Conservation (phyloP, 192 early-diverging fungal species). For the Linnemannia elongata region DNA sequence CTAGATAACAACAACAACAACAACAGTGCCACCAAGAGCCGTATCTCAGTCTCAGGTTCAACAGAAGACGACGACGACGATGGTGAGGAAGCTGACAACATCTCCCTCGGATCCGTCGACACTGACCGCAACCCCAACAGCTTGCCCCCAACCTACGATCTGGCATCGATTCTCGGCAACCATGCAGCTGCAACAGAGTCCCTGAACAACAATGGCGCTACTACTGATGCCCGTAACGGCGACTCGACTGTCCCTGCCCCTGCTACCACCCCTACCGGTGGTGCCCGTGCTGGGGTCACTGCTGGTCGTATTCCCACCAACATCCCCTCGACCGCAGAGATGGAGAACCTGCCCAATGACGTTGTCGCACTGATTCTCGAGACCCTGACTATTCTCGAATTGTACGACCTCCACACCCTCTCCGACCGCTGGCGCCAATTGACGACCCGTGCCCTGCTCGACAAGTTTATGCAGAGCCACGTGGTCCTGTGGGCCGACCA, state of each 20-base stretch:
- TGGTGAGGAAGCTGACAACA: slow-evolving; percentile 37
- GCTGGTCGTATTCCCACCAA: slow-evolving; percentile 31
- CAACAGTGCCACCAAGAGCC: not conserved
- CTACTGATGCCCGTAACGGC: slow-evolving; percentile 8
- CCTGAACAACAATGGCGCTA: not conserved
- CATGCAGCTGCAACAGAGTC: slow-evolving; percentile 32
- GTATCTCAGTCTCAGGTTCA: slow-evolving; percentile 17
- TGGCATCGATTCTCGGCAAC: slow-evolving; percentile 34
- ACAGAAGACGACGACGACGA: slow-evolving; percentile 25
- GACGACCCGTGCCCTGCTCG: slow-evolving; percentile 41
- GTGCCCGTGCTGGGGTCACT: not conserved
- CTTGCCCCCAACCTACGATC: slow-evolving; percentile 49
- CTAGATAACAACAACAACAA: not conserved
- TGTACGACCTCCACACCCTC: slow-evolving; percentile 48
- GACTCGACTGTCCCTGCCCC: slow-evolving; percentile 1
- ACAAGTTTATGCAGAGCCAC: slow-evolving; percentile 44
- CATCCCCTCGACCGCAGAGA: slow-evolving; percentile 48
- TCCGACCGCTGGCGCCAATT: slow-evolving; percentile 55
- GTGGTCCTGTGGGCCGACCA: slow-evolving; percentile 61
- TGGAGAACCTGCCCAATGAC: slow-evolving; percentile 58
- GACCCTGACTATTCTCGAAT: slow-evolving; percentile 44
- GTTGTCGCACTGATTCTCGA: slow-evolving; percentile 54
- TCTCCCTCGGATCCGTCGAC: slow-evolving; percentile 48
- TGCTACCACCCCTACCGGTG: not conserved
- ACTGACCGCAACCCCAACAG: slow-evolving; percentile 30